These are phyloP conservation scores for Volvariella surrecta DNA, from an alignment of 1,284 basidiomycete genomes.

Conservation along the genomic window DNA sequence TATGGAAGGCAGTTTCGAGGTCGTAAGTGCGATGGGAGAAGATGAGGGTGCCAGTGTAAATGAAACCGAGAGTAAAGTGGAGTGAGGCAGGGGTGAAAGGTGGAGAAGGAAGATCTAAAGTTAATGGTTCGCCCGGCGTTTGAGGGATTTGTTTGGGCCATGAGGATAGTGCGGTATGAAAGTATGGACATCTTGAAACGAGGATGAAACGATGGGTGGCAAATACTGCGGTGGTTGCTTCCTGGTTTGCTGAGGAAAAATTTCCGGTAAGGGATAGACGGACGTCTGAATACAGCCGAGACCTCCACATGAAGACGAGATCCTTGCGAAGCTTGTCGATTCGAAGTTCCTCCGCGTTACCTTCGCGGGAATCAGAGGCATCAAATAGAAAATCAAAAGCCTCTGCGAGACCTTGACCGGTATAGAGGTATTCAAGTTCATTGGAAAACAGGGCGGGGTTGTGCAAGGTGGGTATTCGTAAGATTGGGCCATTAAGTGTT, in stretches of 20 bases:
- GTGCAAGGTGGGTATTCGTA: conserved; percentile 54
- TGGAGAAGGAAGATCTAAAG: conserved; percentile 75
- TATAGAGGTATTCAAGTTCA: conserved; percentile 87
- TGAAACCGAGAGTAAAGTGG: conserved; percentile 90
- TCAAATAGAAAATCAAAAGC: conserved; percentile 89
- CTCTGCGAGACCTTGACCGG: conserved; percentile 79
- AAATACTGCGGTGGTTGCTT: conserved; percentile 73
- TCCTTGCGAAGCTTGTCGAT: conserved; percentile 86
- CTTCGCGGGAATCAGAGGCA: conserved; percentile 40
- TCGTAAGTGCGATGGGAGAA: conserved; percentile 93
- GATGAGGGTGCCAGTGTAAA: conserved; percentile 90
- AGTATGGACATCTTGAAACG: conserved; percentile 84
- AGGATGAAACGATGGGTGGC: conserved; percentile 91
- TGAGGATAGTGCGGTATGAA: conserved; percentile 61
- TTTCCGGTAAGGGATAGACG: conserved; percentile 68
- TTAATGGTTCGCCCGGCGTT: conserved; percentile 35
- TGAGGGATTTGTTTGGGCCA: conserved; percentile 37
- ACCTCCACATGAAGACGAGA: conserved; percentile 94
- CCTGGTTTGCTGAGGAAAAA: conserved; percentile 52
- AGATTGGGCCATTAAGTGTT: conserved; percentile 26
- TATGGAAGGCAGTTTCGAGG: conserved; percentile 84
- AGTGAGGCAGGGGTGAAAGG: conserved; percentile 93
- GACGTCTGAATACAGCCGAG: conserved; percentile 86
- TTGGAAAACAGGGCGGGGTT: conserved; percentile 74
- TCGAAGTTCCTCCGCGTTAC: conserved; percentile 59